A percentile compares a stretch with the other conserved stretches of the same genome.
These are phyloP conservation scores for Penicillium nordicum DNA, from an alignment of 2,329 filamentous ascomycete species.

Conservation along the genomic window DNA sequence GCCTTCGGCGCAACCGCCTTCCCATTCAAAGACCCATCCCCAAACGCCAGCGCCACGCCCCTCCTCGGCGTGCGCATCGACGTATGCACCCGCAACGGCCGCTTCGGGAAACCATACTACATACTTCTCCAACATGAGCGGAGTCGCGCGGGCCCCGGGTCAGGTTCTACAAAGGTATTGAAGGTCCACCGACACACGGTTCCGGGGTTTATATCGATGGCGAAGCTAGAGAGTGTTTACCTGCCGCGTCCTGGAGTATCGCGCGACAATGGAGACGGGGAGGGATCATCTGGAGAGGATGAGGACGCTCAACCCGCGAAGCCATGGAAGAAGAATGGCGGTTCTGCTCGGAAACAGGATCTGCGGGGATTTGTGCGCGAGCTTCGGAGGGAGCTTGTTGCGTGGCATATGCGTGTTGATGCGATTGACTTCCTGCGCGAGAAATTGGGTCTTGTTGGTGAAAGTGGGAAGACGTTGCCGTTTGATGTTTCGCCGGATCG, in stretches of 20 bases:
- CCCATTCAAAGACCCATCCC: slow-evolving; percentile 45
- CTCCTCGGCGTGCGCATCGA: slow-evolving; percentile 45
- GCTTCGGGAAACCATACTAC: slow-evolving; percentile 44
- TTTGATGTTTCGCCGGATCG: slow-evolving; percentile 21
- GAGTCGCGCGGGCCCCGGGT: not conserved
- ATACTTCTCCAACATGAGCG: slow-evolving; percentile 37
- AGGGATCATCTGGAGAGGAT: not conserved
- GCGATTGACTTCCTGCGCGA: slow-evolving; percentile 35
- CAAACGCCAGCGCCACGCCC: slow-evolving; percentile 23
- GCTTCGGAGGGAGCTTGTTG: slow-evolving; percentile 40
- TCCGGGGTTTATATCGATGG: slow-evolving; percentile 43
- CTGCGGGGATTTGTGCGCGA: slow-evolving; percentile 36
- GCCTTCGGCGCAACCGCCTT: slow-evolving; percentile 46
- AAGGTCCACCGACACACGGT: slow-evolving; percentile 45
- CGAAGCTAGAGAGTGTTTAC: slow-evolving; percentile 37
- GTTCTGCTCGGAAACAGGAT: slow-evolving; percentile 32
- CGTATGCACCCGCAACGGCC: slow-evolving; percentile 38
- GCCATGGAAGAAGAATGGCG: not conserved
- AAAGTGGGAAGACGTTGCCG: slow-evolving; percentile 9
- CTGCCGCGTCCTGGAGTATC: slow-evolving; percentile 19
- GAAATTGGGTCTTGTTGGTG: slow-evolving; percentile 28
- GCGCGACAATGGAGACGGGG: not conserved
- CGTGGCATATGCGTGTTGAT: slow-evolving; percentile 43
- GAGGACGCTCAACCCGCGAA: slow-evolving; percentile 22
- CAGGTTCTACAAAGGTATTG: slow-evolving; percentile 23